Conservation (phyloP, 2,329 filamentous ascomycete species). For the Alternaria solani region DNA sequence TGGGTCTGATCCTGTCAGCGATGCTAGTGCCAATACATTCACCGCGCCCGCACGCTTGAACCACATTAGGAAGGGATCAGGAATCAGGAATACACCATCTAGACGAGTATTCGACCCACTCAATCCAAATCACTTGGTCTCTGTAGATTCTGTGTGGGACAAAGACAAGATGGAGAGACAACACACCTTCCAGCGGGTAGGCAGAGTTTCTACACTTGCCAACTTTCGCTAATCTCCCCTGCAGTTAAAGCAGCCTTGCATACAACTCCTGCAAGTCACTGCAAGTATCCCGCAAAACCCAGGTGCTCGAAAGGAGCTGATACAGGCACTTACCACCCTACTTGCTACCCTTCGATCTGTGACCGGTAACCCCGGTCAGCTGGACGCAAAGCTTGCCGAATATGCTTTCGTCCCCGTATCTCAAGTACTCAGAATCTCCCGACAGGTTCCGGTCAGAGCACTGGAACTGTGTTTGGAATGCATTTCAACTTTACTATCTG, state of each 20-base stretch:
- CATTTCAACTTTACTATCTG: constrained; percentile 73
- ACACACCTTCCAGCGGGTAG: constrained; percentile 51
- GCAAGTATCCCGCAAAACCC: constrained; percentile 60
- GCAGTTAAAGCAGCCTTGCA: constrained; percentile 66
- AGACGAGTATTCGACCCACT: background rate
- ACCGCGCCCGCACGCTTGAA: background rate
- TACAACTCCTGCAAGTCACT: constrained; percentile 64
- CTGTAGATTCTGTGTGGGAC: background rate
- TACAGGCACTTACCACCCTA: constrained; percentile 57
- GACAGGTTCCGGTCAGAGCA: constrained; percentile 73
- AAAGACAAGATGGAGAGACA: constrained; percentile 47
- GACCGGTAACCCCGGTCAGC: constrained; percentile 44
- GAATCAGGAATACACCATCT: background rate
- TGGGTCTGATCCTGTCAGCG: background rate
- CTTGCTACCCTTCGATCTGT: constrained; percentile 51
- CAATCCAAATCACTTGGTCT: background rate
- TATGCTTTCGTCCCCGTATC: constrained; percentile 95
- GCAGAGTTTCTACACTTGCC: constrained; percentile 3
- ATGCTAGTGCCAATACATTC: background rate
- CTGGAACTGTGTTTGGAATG: constrained; percentile 81
- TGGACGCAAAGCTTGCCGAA: constrained; percentile 87
- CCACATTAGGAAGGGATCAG: background rate
- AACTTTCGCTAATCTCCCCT: constrained; percentile 10
- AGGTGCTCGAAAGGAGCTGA: constrained; percentile 57
- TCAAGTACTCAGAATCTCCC: constrained; percentile 80